Base-by-base conservation (phyloP, 345 rosid genomes). In the Anacardium occidentale region DNA sequence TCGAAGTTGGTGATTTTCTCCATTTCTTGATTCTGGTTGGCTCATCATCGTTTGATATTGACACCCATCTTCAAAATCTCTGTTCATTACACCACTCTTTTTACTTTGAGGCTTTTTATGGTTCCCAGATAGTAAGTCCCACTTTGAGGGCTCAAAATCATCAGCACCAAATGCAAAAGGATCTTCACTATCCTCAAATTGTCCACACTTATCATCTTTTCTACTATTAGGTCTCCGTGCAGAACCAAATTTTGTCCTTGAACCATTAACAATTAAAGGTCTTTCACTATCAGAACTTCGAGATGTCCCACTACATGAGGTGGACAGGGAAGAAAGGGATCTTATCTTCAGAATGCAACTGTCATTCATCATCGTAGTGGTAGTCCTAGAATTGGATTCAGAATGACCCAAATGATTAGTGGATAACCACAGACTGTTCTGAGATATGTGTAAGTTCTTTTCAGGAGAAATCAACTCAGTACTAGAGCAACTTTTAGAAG, bases 151-250 rank as follows among this genome's bases (percentile, higher is more conserved):
- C 75, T 75, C 83, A 68, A 85, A 85, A 48, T 87, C 98, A 59
- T 84, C 92, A 56, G 87, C 89, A 85, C 87, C 90, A 81, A 92
- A 95, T 66, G 98, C 89, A 69, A 34, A 95, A 69, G 99, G 98
- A 86, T 92, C 99, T 73, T 88, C 81, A 60, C 81, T 71, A 58
- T 85, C 86, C 73, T 84, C 89, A 45, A 82, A 74, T 66, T 66
- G 52, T 57, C 82, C 80, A 78, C 58, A 79, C 50, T 65, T 71
- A 20, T 53, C 61, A 68, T 60, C 78, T 70, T 74, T 84, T 74
- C 64, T 66, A 77, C 65, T 63, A 64, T 69, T 83, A 52, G 76
- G 50, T 68, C 66, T 80, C 72, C 82, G 78, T 64, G 53, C 74
- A 80, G 77, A 72, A 56, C 74, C 60, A 57, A 68, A 69, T 51